Base-by-base conservation (phyloP, 306 rosid genomes). In the Sophora flavescens region DNA sequence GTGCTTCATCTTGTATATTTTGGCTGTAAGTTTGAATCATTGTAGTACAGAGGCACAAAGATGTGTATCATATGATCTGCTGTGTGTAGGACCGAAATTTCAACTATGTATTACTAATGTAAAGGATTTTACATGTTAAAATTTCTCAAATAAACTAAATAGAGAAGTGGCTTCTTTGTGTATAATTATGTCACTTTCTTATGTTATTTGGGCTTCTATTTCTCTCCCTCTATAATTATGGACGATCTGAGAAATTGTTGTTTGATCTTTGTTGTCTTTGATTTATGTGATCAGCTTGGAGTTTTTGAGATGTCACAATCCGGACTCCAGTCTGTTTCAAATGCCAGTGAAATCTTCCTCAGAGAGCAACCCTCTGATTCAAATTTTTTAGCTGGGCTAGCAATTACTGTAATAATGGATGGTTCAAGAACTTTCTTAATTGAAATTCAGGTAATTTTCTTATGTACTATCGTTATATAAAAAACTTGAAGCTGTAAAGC, bases 391-490 rank as follows among this genome's bases (percentile, higher is more conserved):
- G 91, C 96, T 26, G 98, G 98, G 26, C 64, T 85, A 61, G 97
- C 98, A 41, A 86, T 90, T 87, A 91, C 98, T 47, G 98, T 88
- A 36, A 72, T 89, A 69, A 90, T 95, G 96, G 98, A 95, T 87
- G 97, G 97, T 41, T 85, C 98, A 80, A 91, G 97, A 72, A 81
- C 89, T 77, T 95, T 95, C 82, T 87, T 95, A 51, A 80, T 95
- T 39, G 98, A 95, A 86, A 86, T 95, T 83, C 98, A 95, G 98
- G 98, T 92, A 64, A 69, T 68, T 54, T 80, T 82, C 45, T 1
- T 32, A 56, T 50, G 28, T 32, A 44, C 33, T 63, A 16, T 45
- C 28, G 51, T 42, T 79, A 67, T 30, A 17, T 54, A 1, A 12
- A 78, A 61, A 28, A 22, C 44, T 41, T 3, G 2, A 10, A 39